Conservation (phyloP, 176 grass and related monocot genomes). For the Thinopyrum elongatum region DNA sequence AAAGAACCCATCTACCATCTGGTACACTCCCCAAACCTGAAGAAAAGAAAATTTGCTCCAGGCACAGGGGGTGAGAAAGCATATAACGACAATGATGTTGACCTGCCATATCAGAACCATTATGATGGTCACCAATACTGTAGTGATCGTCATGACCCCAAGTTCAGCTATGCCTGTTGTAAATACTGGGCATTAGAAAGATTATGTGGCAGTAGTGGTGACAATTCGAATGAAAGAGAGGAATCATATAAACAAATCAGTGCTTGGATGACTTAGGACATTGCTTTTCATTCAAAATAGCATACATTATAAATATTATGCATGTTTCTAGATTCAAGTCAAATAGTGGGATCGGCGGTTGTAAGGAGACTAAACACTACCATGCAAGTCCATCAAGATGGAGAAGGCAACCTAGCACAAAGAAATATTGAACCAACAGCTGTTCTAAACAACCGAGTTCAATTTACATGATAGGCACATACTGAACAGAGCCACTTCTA, state of each 20-base stretch:
- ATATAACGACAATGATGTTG: constrained; percentile 79
- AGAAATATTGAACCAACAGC: neutral
- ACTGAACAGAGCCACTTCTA: neutral
- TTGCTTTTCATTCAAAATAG: constrained; percentile 1
- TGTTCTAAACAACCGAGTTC: neutral
- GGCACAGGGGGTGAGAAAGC: constrained; percentile 63
- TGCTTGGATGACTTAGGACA: neutral
- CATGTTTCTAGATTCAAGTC: neutral
- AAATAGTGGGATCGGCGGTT: neutral
- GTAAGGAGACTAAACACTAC: neutral
- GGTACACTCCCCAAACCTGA: constrained; percentile 68
- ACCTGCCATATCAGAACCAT: constrained; percentile 58
- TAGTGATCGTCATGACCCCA: constrained; percentile 91
- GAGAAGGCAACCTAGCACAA: neutral
- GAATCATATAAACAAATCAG: neutral
- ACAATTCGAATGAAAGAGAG: constrained; percentile 9
- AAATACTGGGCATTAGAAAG: constrained; percentile 32
- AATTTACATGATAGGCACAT: neutral
- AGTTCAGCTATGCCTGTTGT: constrained; percentile 86
- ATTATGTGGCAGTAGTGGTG: neutral
- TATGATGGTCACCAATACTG: constrained; percentile 78
- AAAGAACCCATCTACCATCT: constrained; percentile 92
- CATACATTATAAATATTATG: neutral
- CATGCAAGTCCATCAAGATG: neutral
- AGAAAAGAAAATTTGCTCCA: constrained; percentile 88